These are phyloP conservation scores for Lactuca sativa DNA, from an alignment of 129 eudicot species.

Conservation along the genomic window DNA sequence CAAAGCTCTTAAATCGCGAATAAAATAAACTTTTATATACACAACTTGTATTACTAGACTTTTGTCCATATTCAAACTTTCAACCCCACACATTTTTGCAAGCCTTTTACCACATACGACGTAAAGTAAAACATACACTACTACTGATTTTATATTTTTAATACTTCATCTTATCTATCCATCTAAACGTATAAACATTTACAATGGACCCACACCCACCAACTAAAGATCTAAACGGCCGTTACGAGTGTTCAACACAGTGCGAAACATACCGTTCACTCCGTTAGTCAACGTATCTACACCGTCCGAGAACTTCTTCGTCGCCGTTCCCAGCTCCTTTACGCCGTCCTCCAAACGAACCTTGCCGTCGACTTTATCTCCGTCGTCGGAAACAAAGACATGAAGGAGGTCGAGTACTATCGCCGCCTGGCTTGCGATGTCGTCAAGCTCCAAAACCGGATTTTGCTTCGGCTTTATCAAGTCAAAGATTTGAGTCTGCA, in stretches of 20 bases:
- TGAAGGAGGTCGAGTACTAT: conserved; percentile 24
- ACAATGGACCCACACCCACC: conserved; percentile 3
- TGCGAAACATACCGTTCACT: conserved; percentile 36
- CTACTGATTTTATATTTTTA: neutral
- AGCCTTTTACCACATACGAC: neutral
- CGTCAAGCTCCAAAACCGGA: conserved; percentile 26
- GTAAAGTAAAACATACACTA: neutral
- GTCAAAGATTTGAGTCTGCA: conserved; percentile 26
- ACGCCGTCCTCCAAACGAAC: conserved; percentile 32
- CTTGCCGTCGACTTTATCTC: conserved; percentile 11
- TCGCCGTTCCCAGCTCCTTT: conserved; percentile 30
- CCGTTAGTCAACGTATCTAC: conserved; percentile 40
- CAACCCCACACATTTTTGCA: conserved; percentile 4
- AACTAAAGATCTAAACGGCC: conserved; percentile 30
- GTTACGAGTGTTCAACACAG: conserved; percentile 38
- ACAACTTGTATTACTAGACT: neutral
- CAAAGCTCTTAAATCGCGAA: too few relatives aligned
- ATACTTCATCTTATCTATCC: neutral
- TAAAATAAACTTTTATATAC: neutral
- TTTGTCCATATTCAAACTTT: neutral
- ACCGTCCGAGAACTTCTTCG: conserved; percentile 29
- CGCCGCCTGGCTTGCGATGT: conserved; percentile 25
- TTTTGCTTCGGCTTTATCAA: conserved; percentile 24
- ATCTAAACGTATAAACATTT: conserved; percentile 25
- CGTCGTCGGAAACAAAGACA: neutral